Conservation (phyloP, 2,329 filamentous ascomycete species). For the Cercospora janseana region DNA sequence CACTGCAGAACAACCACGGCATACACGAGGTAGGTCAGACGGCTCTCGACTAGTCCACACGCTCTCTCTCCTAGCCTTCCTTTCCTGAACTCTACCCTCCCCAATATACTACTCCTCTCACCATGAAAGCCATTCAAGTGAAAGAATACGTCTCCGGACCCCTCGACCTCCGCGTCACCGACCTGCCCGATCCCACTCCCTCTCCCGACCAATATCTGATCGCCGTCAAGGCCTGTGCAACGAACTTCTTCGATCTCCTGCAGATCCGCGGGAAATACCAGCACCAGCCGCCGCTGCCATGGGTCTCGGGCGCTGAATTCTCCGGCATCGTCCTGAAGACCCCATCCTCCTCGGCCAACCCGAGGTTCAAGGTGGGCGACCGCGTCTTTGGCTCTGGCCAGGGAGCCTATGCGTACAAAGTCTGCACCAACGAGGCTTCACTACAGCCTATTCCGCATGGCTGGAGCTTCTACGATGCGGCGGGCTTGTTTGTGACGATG, state of each 20-base stretch:
- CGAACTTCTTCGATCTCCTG: constrained; percentile 96
- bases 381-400: constrained; percentile 84
- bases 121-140: constrained; percentile 63
- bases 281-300: constrained; percentile 82
- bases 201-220: constrained; percentile 77
- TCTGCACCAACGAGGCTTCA: constrained; percentile 63
- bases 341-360: constrained; percentile 49
- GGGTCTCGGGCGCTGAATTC: constrained; percentile 86
- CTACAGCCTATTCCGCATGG: constrained; percentile 73
- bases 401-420: constrained; percentile 78
- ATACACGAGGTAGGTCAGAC: too few relatives aligned
- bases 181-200: constrained; percentile 72
- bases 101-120: not conserved
- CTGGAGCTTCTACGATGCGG: constrained; percentile 82
- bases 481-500: constrained; percentile 86
- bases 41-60: not conserved
- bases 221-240: constrained; percentile 78
- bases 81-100: not conserved
- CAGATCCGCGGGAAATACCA: constrained; percentile 97
- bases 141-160: constrained; percentile 59
- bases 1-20: too few relatives aligned
- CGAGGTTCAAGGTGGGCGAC: constrained; percentile 72
- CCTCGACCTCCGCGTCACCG: constrained; percentile 70
- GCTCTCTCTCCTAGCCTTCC: not conserved
- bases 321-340: constrained; percentile 70